Base-by-base conservation (phyloP, 306 rosid species). In the Sphenostylis stenocarpa region DNA sequence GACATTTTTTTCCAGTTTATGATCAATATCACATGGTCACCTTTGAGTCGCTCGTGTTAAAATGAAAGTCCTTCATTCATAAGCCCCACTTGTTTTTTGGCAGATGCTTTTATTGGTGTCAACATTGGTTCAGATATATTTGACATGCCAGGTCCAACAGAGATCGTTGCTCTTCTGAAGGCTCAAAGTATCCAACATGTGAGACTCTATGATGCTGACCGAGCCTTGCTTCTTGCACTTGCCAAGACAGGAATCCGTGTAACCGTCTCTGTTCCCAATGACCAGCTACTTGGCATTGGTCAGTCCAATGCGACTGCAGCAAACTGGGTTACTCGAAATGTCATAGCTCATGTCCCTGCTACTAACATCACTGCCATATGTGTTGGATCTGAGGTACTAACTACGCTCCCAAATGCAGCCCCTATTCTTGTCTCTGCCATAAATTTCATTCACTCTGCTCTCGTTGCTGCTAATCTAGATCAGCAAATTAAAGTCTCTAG, bases 221-320 rank as follows among this genome's bases (percentile, higher is more conserved):
- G 77, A 72, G 84, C 97, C 55, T 83, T 91, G 86, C 97, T 94
- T 56, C 83, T 85, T 48, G 97, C 94, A 41, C 91, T 94, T 43
- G 98, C 97, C 73, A 91, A 90, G 45, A 82, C 97, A 10, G 94
- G 97, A 83, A 91, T 90, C 68, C 85, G 83, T 71, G 98, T 94
- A 49, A 86, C 84, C 28, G 82, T 91, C 74, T 91, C 98, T 12
- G 87, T 94, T 67, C 97, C 98, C 56, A 94, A 94, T 47, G 97
- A 94, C 75, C 97, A 91, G 81, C 77, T 94, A 74, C 92, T 94
- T 1, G 98, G 94, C 80, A 94, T 94, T 61, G 98, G 98, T 55
- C 96, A 91, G 84, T 94, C 98, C 84, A 94, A 94, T 81, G 91
- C 96, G 68, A 90, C 98, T 9, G 97, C 98, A 3, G 98, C 97